Evolutionary conservation across 2,329 filamentous ascomycete species (phyloP).

Genomic region (Aspergillus pseudonomiae): DNA sequence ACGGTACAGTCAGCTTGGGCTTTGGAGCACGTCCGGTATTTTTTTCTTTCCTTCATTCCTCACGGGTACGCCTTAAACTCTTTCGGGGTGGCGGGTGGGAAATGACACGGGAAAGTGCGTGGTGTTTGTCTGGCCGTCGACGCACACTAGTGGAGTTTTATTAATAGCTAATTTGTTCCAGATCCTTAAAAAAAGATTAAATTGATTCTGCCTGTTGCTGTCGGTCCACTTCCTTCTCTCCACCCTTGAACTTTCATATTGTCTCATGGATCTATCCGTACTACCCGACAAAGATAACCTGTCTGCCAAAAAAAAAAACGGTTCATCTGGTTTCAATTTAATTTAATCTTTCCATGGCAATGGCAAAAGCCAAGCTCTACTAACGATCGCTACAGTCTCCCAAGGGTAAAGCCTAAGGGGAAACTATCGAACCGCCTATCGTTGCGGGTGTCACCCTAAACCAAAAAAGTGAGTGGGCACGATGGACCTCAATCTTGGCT

Average conservation of each 20-base stretch:
- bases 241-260: not conserved
- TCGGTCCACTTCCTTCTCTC: slow-evolving; percentile 1
- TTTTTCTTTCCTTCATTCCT: not conserved
- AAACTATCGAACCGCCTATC: no score
- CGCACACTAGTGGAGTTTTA: not conserved
- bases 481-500: not conserved
- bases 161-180: slow-evolving; percentile 1
- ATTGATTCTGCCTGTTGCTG: not conserved
- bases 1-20: not conserved
- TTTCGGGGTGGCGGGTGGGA: not conserved
- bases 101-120: slow-evolving; percentile 1
- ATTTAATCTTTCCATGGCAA: not conserved
- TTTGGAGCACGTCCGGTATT: not conserved
- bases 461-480: not conserved
- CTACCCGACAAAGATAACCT: not conserved
- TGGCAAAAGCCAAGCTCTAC: not conserved
- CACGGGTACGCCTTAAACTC: not conserved
- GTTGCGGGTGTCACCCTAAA: no score
- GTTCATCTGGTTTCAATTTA: slow-evolving; percentile 1
- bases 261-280: not conserved
- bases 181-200: not conserved
- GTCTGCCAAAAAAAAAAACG: not conserved
- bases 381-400: not conserved
- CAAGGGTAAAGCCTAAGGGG: not conserved
- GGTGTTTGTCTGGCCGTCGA: not conserved